These are phyloP conservation scores for Aspergillus haitiensis DNA, from an alignment of 495 filamentous ascomycete species.

Conservation along the genomic window DNA sequence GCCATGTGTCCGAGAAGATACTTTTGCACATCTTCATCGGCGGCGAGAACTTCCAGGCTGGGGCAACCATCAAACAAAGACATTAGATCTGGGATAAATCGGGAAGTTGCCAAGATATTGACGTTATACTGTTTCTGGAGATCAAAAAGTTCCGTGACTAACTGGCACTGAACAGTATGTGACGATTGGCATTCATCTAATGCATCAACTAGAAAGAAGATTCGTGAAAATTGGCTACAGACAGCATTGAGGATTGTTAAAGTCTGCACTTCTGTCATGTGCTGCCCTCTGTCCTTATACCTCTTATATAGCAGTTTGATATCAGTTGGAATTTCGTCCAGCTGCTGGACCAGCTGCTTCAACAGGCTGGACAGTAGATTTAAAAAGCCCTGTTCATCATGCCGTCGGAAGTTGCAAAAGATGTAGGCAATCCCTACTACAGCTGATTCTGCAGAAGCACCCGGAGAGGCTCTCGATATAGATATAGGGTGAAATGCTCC, in stretches of 20 bases:
- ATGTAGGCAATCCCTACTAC: background rate
- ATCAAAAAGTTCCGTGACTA: background rate
- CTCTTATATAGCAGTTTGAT: background rate
- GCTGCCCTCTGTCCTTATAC: background rate
- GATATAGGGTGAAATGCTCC: background rate
- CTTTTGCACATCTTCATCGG: background rate
- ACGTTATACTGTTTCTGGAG: background rate
- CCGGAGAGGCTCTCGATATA: background rate
- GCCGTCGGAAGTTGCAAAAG: slow-evolving; percentile 19
- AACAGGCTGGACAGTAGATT: slow-evolving; percentile 19
- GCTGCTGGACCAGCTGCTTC: slow-evolving; percentile 4
- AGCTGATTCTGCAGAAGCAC: too few species aligned
- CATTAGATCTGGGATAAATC: background rate
- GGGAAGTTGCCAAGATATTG: background rate
- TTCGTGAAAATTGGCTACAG: background rate
- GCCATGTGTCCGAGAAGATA: background rate
- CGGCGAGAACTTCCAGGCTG: background rate
- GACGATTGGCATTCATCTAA: background rate
- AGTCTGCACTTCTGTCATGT: background rate
- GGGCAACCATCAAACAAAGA: background rate
- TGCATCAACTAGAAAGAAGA: background rate
- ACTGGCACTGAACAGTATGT: background rate
- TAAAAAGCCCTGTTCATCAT: slow-evolving; percentile 9
- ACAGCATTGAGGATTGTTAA: background rate
- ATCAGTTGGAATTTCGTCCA: background rate